Evolutionary conservation across 768 basidiomycete genomes (phyloP).

Genomic region (Trametes gibbosa): DNA sequence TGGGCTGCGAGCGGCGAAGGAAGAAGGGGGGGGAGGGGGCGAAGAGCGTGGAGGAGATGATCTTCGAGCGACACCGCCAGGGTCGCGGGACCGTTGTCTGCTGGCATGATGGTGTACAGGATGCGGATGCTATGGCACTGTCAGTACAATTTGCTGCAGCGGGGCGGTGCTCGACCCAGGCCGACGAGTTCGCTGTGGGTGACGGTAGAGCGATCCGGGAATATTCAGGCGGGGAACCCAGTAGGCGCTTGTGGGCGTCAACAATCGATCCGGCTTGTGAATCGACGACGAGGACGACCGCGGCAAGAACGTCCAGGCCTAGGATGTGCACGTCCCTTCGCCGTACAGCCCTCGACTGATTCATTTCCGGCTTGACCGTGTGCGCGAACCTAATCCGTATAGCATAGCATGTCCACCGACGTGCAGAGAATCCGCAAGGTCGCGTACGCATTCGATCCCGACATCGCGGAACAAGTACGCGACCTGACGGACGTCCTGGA

Average conservation of each 20-base stretch:
- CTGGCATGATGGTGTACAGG: background rate
- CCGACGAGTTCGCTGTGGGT: too few relatives aligned
- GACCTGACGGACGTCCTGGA: constrained; percentile 44
- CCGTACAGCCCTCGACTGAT: background rate
- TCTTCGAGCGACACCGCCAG: constrained; percentile 68
- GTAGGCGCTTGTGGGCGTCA: background rate
- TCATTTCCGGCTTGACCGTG: background rate
- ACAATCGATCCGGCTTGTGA: background rate
- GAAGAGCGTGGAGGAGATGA: constrained; percentile 53
- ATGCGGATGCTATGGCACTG: background rate
- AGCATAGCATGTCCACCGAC: background rate
- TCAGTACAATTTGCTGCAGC: background rate
- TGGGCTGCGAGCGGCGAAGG: constrained; percentile 43
- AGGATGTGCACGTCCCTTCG: background rate
- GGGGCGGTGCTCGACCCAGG: background rate
- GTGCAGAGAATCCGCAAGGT: constrained; percentile 38
- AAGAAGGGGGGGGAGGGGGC: constrained; percentile 42
- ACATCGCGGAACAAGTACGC: constrained; percentile 20
- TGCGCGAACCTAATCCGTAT: background rate
- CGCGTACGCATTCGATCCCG: constrained; percentile 40
- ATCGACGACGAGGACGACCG: background rate
- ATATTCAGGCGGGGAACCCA: too few relatives aligned
- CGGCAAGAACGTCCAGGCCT: background rate
- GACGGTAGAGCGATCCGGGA: too few relatives aligned
- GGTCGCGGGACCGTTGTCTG: constrained; percentile 1